Base-by-base conservation (phyloP, 2,329 filamentous ascomycete genomes). In the Berkeleyomyces basicola region DNA sequence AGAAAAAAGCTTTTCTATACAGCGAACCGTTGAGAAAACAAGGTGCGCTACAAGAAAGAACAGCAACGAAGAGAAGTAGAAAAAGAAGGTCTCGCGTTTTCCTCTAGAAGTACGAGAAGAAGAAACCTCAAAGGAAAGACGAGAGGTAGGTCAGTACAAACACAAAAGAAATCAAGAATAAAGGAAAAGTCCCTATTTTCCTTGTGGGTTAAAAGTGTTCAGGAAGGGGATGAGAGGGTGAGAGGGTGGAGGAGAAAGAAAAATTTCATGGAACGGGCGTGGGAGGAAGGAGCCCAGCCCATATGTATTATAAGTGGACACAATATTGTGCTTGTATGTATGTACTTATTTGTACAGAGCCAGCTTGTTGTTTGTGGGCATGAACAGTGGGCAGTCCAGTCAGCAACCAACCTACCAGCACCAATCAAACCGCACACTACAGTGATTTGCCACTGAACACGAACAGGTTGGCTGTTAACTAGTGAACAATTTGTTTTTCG, bases 61-160 rank as follows among this genome's bases (percentile, higher is more conserved):
- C 60, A 51, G 37, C 42, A 61, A 72, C 71, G 74, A 71, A 73
- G 70, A 70, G 47, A 61, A 31, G 74, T 75, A 73, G 75, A 74
- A 70, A 71, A 69, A 69, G 72, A 72, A 70, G 73, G 74, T 73
- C 72, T 61, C 60, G 46, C 61, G 63, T 62, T 59, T 75, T 76
- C 74, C 75, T 64, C 76, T 76, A 74, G 72, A 76, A 74, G 72
- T 72, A 75, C 72, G 70, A 76, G 74, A 70, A 72, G 74, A 72
- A 72, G 46, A 42, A 59, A 60, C 53, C 65, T 64, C 58, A 63
- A 62, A 63, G 59, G 61, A 64, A 66, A 66, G 65, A 65, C 65
- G 66, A 66, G 59, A 70, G n/a, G 49, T 44, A 55, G 31, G 67
- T 62, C 64, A 44, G 55, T 57, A 39, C 51, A 57, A 59, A 58